Evolutionary conservation across 2,329 filamentous ascomycete genomes (phyloP).

Genomic region (Grosmannia serpens): DNA sequence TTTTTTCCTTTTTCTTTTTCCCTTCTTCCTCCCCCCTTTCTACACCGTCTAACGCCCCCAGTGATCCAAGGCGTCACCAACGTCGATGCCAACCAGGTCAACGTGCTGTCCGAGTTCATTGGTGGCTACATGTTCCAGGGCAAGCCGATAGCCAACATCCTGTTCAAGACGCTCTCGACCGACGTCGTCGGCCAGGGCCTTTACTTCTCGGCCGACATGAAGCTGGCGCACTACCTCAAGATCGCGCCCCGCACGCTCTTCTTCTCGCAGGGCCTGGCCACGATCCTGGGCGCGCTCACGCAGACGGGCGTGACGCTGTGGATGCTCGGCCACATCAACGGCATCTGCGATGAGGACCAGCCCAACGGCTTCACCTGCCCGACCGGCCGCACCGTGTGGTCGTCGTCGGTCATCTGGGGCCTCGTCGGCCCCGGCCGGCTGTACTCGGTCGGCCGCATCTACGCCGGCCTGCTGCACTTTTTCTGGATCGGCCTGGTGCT

Average conservation of each 20-base stretch:
- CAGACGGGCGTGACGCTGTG: conserved; percentile 25
- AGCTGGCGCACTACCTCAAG: conserved; percentile 39
- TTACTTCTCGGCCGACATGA: conserved; percentile 36
- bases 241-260: conserved; percentile 35
- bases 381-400: conserved; percentile 34
- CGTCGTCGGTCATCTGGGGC: conserved; percentile 37
- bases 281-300: conserved; percentile 32
- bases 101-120: conserved; percentile 35
- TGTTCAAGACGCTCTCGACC: conserved; percentile 30
- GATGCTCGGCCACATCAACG: conserved; percentile 25
- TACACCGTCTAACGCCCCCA: neutral
- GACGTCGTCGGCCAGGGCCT: conserved; percentile 31
- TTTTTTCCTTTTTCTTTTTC: neutral
- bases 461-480: conserved; percentile 34
- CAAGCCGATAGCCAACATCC: conserved; percentile 32
- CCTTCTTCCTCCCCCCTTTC: neutral
- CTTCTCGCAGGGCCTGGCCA: conserved; percentile 34
- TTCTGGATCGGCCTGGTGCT: conserved; percentile 35
- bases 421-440: conserved; percentile 37
- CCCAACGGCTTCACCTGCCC: conserved; percentile 36
- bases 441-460: conserved; percentile 34
- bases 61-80: conserved; percentile 36
- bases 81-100: conserved; percentile 35
- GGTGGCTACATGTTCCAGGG: conserved; percentile 35
- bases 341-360: conserved; percentile 28